Base-by-base conservation (phyloP, 1,284 basidiomycete genomes). In the Naganishia liquefaciens region DNA sequence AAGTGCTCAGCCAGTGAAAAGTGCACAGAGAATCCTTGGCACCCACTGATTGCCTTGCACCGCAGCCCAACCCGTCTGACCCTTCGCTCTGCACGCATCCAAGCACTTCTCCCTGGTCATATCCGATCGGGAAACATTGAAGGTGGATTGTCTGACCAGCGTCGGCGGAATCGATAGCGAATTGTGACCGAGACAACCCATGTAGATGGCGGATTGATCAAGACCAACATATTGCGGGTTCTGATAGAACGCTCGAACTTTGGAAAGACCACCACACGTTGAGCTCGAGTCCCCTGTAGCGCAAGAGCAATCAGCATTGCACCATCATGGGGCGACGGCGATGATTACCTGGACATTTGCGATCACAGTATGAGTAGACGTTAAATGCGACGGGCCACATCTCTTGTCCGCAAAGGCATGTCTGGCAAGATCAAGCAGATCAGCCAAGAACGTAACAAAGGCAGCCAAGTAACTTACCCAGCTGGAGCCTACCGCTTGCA, bases 1-100 rank as follows among this genome's bases (percentile, higher is more conserved):
- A 21, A n/a, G n/a, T 33, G 19, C 30, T 37, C 19, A n/a, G 17
- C 11, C 13, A 13, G 4, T 10, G 5, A 21, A 3, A 7, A 23
- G 21, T 10, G 51, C 51, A 6, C 19, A 19, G 6, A 5, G 21
- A 33, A 9, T 6, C 7, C 15, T 33, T 13, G 5, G 10, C 21
- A 60, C 46, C 19, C 27, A 60, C 57, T 60, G 57, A 6, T 60
- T 60, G 5, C 57, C 57, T 37, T 60, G 57, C 23, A 60, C 57
- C 4, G 57, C 57, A 0, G 57, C 57, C 57, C 57, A 60, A 2
- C 46, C 46, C 0, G 33, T 40, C 39, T 60, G 23, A 28, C 46
- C 57, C 23, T 60, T 60, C 21, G 49, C 57, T 15, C 21, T 49
- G 28, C 57, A 60, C 23, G 57, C 37, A 11, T 25, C 40, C 21